phyloP scores from a whole-genome alignment of 306 rosid genomes.

The Mimosa bimucronata region DNA sequence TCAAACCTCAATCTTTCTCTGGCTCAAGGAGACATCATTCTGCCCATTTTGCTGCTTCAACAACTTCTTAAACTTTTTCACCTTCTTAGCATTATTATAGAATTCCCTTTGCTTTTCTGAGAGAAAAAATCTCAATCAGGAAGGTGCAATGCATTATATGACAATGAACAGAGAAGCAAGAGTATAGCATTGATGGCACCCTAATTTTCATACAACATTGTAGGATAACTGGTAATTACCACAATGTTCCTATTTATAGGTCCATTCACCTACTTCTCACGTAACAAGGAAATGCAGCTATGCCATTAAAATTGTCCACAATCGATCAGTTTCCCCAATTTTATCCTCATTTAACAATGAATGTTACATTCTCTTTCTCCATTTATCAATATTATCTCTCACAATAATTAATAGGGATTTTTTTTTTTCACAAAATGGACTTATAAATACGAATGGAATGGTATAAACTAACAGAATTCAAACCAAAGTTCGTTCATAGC shows the following conservation, averaged over 20 bases:
- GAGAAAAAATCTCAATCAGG: conserved; percentile 5
- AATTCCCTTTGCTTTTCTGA: conserved; percentile 71
- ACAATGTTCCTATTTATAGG: no score
- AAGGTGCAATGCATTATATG: neutral
- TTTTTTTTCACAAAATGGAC: no score
- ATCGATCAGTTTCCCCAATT: no score
- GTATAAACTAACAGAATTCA: neutral
- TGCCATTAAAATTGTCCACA: no score
- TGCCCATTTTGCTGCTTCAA: conserved; percentile 48
- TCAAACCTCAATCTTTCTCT: conserved; percentile 47
- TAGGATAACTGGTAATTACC: neutral
- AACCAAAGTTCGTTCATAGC: neutral
- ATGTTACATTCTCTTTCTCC: no score
- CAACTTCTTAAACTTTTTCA: conserved; percentile 64
- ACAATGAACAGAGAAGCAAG: neutral
- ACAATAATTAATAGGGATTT: no score
- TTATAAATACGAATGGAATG: no score
- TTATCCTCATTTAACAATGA: no score
- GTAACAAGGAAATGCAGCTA: no score
- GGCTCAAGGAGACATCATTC: conserved; percentile 31
- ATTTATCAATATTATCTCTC: no score
- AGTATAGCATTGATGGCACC: neutral
- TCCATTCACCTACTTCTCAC: no score
- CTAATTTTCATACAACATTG: neutral
- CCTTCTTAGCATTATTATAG: conserved; percentile 64